Evolutionary conservation across 23 red algal species (phyloP).

Genomic region (Gracilaria domingensis): DNA sequence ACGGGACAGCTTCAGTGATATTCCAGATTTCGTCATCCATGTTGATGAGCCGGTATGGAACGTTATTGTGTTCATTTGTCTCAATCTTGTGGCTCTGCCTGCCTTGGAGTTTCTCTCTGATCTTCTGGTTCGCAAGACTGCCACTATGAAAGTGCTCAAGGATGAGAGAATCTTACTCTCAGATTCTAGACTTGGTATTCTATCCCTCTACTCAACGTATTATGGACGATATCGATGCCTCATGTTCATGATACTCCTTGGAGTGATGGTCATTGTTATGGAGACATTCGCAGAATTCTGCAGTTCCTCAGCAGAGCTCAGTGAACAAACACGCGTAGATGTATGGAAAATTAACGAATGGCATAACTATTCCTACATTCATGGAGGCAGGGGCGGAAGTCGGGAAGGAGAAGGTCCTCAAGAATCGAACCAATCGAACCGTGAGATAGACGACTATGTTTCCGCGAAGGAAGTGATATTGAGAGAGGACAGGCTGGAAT

Average conservation of each 20-base stretch:
- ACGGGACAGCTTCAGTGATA: background rate
- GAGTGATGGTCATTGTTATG: background rate
- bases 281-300: background rate
- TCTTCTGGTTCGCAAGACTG: background rate
- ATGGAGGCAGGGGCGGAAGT: background rate
- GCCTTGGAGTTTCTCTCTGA: background rate
- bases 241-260: background rate
- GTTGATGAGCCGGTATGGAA: background rate
- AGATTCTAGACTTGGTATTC: background rate
- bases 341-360: background rate
- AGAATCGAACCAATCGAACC: too few relatives aligned
- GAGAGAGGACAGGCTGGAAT: background rate
- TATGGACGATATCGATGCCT: background rate
- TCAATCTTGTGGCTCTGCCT: background rate
- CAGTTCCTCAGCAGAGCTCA: background rate
- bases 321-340: background rate
- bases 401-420: too few relatives aligned
- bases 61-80: background rate
- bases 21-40: background rate
- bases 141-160: background rate
- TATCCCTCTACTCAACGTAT: background rate
- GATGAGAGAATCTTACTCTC: background rate
- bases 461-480: background rate
- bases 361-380: background rate
- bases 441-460: too few relatives aligned